phyloP scores from a whole-genome alignment of 257 asterid genomes.

The Agastache rugosa region DNA sequence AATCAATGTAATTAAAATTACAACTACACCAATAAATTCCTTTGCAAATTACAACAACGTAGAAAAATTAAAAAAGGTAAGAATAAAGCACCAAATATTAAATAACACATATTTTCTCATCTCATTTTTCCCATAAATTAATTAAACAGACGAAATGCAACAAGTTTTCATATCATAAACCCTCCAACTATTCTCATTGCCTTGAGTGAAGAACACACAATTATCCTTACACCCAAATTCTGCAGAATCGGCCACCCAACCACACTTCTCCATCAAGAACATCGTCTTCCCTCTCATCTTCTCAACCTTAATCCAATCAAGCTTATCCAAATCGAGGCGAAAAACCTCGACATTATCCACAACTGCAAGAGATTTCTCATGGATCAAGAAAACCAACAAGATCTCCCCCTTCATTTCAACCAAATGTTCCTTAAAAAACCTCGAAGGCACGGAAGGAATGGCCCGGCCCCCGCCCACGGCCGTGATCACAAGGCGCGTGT shows the following conservation, averaged over 20 bases:
- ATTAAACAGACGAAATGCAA: background rate
- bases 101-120: too few relatives aligned
- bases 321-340: background rate
- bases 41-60: too few relatives aligned
- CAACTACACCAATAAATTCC: too few relatives aligned
- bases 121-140: too few relatives aligned
- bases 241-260: slow-evolving; percentile 3
- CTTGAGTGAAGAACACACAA: slow-evolving; percentile 15
- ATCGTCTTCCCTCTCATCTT: slow-evolving; percentile 20
- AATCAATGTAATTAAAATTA: too few relatives aligned
- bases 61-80: too few relatives aligned
- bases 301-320: slow-evolving; percentile 26
- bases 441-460: background rate
- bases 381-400: slow-evolving; percentile 3
- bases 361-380: background rate
- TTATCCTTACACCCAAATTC: slow-evolving; percentile 14
- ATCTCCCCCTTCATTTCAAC: slow-evolving; percentile 19
- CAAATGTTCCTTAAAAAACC: slow-evolving; percentile 21
- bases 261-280: slow-evolving; percentile 3
- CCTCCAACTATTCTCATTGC: background rate
- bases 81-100: too few relatives aligned
- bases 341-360: slow-evolving; percentile 22
- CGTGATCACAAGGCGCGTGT: background rate
- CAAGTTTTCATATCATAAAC: slow-evolving; percentile 8
- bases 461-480: background rate